These are phyloP conservation scores for Lichtheimia ramosa DNA, from an alignment of 371 early-diverging fungal genomes.

Conservation along the genomic window DNA sequence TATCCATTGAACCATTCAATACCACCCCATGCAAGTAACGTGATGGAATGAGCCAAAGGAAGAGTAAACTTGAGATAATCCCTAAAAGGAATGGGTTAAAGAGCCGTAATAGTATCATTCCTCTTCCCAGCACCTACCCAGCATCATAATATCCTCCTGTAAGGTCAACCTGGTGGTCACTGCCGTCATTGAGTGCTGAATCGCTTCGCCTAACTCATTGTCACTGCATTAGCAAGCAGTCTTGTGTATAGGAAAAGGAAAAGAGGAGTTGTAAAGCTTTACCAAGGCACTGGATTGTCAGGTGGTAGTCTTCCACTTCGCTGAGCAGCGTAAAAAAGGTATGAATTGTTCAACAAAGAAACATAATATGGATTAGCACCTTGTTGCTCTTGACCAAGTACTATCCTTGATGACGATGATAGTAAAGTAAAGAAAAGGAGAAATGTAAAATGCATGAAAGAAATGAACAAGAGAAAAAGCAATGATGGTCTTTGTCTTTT, in stretches of 20 bases:
- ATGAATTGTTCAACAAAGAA: conserved; percentile 38
- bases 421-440: no score
- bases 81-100: conserved; percentile 1
- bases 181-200: conserved; percentile 49
- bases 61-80: conserved; percentile 60
- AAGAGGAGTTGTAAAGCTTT: not conserved
- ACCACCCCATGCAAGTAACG: conserved; percentile 54
- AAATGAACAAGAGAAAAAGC: no score
- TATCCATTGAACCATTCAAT: conserved; percentile 57
- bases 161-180: conserved; percentile 42
- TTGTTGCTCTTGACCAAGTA: no score
- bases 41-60: conserved; percentile 48
- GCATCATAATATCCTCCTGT: conserved; percentile 48
- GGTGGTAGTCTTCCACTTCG: conserved; percentile 50
- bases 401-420: no score
- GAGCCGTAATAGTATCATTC: not conserved
- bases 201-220: conserved; percentile 37
- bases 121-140: conserved; percentile 13
- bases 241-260: no score
- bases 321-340: conserved; percentile 60
- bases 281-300: conserved; percentile 51
- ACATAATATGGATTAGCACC: conserved; percentile 21
- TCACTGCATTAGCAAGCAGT: not conserved
- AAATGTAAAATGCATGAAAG: no score
- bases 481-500: no score